Evolutionary conservation across 257 asterid genomes (phyloP).

Genomic region (Coffea eugenioides): DNA sequence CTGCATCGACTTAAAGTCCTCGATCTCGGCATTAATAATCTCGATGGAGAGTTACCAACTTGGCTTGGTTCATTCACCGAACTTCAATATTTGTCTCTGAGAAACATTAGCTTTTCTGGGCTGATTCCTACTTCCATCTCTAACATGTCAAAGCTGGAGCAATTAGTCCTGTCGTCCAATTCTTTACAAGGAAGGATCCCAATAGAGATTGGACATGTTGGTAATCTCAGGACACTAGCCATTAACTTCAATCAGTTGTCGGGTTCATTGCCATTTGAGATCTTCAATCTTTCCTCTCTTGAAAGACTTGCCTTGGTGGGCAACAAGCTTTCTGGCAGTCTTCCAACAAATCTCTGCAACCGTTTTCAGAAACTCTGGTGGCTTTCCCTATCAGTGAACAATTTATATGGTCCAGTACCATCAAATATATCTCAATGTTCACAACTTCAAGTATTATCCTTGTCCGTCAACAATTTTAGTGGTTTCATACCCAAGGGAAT

Average conservation of each 20-base stretch:
- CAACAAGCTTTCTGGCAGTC: slow-evolving; percentile 10
- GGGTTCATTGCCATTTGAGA: slow-evolving; percentile 12
- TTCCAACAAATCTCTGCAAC: not conserved
- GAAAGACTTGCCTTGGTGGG: not conserved
- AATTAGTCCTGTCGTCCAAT: not conserved
- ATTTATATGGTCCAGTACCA: slow-evolving; percentile 7
- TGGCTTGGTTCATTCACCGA: not conserved
- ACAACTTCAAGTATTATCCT: not conserved
- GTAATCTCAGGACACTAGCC: not conserved
- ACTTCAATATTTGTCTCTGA: not conserved
- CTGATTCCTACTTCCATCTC: not conserved
- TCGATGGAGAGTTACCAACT: not conserved
- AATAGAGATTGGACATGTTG: not conserved
- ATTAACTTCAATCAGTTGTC: not conserved
- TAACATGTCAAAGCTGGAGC: not conserved
- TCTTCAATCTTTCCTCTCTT: slow-evolving; percentile 20
- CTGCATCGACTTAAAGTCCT: not conserved
- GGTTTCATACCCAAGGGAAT: slow-evolving; percentile 23
- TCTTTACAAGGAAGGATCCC: not conserved
- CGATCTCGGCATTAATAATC: not conserved
- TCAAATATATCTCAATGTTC: not conserved
- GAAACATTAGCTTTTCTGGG: not conserved
- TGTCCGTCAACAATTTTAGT: slow-evolving; percentile 7
- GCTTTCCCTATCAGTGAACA: not conserved
- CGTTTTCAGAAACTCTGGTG: not conserved